phyloP scores from a whole-genome alignment of 1,139 yeast genomes.

The Chernovozyma aurita region DNA sequence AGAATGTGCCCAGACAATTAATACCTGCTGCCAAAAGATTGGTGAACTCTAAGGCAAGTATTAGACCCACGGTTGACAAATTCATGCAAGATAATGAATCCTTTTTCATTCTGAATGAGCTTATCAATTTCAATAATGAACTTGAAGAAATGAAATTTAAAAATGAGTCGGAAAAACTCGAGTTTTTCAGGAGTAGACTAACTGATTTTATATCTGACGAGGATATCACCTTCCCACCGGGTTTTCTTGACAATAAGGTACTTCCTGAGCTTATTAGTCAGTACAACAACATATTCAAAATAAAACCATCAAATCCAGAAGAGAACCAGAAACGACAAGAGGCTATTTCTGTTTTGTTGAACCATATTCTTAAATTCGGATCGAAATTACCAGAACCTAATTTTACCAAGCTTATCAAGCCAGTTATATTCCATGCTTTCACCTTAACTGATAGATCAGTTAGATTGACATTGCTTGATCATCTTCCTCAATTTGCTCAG shows the following conservation, averaged over 20 bases:
- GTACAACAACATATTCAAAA: constrained; percentile 22
- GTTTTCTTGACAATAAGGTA: constrained; percentile 58
- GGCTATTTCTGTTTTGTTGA: constrained; percentile 38
- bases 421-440: constrained; percentile 61
- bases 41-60: constrained; percentile 20
- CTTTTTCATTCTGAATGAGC: constrained; percentile 36
- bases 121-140: constrained; percentile 46
- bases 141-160: constrained; percentile 52
- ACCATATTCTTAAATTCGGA: constrained; percentile 44
- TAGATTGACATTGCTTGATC: constrained; percentile 63
- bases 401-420: constrained; percentile 50
- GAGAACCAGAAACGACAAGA: constrained; percentile 34
- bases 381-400: constrained; percentile 31
- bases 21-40: constrained; percentile 18
- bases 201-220: constrained; percentile 20
- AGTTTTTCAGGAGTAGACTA: constrained; percentile 46
- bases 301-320: constrained; percentile 23
- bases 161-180: constrained; percentile 46
- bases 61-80: constrained; percentile 46
- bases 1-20: constrained; percentile 13
- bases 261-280: constrained; percentile 58
- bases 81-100: constrained; percentile 43
- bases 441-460: constrained; percentile 70
- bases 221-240: constrained; percentile 43
- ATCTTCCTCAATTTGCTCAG: constrained; percentile 53